phyloP scores from a whole-genome alignment of 306 rosid species.

The Vigna hirtella region DNA sequence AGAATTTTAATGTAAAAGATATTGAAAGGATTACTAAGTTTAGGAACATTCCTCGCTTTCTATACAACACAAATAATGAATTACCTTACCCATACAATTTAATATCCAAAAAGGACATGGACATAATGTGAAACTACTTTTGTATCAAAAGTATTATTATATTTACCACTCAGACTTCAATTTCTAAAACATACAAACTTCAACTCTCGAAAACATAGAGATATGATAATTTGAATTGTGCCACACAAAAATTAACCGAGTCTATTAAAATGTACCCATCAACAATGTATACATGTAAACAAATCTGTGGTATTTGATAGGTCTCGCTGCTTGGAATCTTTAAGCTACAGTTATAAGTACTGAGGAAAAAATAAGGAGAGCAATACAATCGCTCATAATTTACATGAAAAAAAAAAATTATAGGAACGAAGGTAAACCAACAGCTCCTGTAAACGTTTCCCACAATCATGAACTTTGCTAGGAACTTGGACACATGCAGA shows the following conservation, averaged over 20 bases:
- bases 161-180: background rate
- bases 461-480: background rate
- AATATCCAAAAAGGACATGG: too few species aligned
- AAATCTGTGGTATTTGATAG: background rate
- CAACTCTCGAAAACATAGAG: background rate
- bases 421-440: background rate
- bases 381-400: slow-evolving; percentile 12
- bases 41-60: too few species aligned
- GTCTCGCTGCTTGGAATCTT: slow-evolving; percentile 1
- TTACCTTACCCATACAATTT: too few species aligned
- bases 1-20: too few species aligned
- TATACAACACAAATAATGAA: too few species aligned
- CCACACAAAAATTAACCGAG: background rate
- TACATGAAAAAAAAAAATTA: slow-evolving; percentile 8
- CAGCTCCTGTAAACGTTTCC: background rate
- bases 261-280: background rate
- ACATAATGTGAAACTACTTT: too few species aligned
- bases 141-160: too few species aligned
- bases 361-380: background rate
- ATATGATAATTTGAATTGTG: background rate
- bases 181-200: background rate
- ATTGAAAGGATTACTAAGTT: too few species aligned
- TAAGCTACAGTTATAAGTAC: background rate
- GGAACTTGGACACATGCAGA: slow-evolving; percentile 19
- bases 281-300: background rate